Evolutionary conservation across 2,329 filamentous ascomycete genomes (phyloP), one percentile per base, ranked within the genome.

Genomic region (Ophiocordyceps camponoti-leonardi): DNA sequence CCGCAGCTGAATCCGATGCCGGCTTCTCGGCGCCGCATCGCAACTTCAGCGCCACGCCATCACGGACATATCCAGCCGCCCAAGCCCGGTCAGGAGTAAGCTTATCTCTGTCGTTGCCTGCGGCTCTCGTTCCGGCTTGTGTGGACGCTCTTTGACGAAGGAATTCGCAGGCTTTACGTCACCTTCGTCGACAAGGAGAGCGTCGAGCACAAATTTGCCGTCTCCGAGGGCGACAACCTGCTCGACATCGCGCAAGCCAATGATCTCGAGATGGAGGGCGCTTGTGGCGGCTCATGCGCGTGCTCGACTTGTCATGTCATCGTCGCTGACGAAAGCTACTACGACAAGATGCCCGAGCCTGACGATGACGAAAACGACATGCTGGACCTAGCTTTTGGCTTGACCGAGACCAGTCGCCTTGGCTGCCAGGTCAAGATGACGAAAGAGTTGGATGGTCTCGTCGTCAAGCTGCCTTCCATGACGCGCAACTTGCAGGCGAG

Each of bases 241-340:
- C 73, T 98, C 46, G 90, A 96, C 58, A 90, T 98, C 57, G 92
- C 90, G 20, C 90, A 95, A 61, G 86, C 83, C 42, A 77, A 96
- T 63, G 90, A 96, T 58, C 69, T 98, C 40, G 92, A 98, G 63
- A 96, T 98, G 90, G 92, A 98, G 70, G 88, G 92, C 49, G 92
- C 92, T 13, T 98, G 92, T 58, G 92, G 92, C 53, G 92, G 87
- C 20, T 92, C 85, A 31, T 94, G 87, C 64, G 87, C 87, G 46
- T 94, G 87, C 67, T 92, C 84, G 47, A 94, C 87, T 6, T 94
- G 87, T 67, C 87, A 94, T 65, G 81, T 94, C 47, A 87, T 94
- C 50, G 83, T 94, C 35, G 64, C 76, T 48, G 78, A 83, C 56
- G 77, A 84, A 41, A 74, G 75, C 5, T 74, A 78, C 63, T 90